Evolutionary conservation across 1,139 yeast species (phyloP), one percentile per base, ranked within the genome.

Genomic region (Ogataea hybrid): DNA sequence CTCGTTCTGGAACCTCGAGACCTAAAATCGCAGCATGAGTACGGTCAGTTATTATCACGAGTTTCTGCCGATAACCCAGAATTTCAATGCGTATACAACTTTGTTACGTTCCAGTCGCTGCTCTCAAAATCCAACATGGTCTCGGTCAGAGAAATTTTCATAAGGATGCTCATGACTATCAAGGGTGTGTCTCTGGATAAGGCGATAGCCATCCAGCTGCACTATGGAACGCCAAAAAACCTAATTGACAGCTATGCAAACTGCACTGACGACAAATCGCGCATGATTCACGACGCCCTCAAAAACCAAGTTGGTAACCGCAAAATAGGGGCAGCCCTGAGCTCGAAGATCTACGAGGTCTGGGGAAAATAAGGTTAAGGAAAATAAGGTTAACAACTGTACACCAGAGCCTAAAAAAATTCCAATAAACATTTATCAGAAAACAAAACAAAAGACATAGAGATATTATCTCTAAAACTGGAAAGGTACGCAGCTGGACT

Each of bases 131-230:
- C 85, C 2, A 78, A 78, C 16, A 69, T 82, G 70, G 70, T 77
- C 57, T 84, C 95, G 0, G 79, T 89, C 0, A 79, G 79, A 35
- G 97, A 92, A 51, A 67, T 88, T 53, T 92, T 79, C 53, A 67
- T 89, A 3, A 69, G 77, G 35, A 81, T 88, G 83, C 70, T 94
- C 20, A 79, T 89, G 84, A 73, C 90, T 1, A 73, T 84, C 2
- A 73, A 77, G 46, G 98, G 98, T 0, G 71, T 92, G 1, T 79
- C 96, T 0, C 65, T 88, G 32, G 97, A 90, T 49, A 87, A 85
- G 59, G 98, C 98, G 0, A 60, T 80, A 9, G 78, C 79, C 4
- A 79, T 94, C 7, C 97, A 90, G 61, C 68, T 63, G 35, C 59
- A 69, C 33, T 88, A 73, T 53, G 73, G 75, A 6, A 86, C 95